A percentile compares a stretch with the other conserved stretches of the same genome.
Evolutionary conservation across 345 rosid species (phyloP).

Genomic region (Salix koriyanagi): DNA sequence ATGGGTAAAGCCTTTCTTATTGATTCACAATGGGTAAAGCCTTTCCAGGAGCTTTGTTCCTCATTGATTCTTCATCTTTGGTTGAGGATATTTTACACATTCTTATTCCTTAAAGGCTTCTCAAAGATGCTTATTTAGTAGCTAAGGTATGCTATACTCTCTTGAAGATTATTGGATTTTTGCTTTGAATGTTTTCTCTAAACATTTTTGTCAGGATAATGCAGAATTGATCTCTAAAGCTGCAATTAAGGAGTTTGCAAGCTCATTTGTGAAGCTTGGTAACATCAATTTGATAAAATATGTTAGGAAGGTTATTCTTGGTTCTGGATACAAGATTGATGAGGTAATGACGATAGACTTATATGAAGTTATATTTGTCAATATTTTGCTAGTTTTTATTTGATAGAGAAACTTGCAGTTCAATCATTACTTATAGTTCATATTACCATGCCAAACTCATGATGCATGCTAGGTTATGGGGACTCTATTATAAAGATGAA

Average conservation of each 20-base stretch:
- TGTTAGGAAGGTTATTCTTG: constrained; percentile 70
- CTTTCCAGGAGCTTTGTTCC: too few species aligned
- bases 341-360: too few species aligned
- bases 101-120: too few species aligned
- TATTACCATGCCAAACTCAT: background rate
- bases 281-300: constrained; percentile 72
- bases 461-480: background rate
- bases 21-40: too few species aligned
- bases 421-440: background rate
- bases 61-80: too few species aligned
- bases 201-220: constrained; percentile 56
- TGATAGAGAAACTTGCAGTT: background rate
- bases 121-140: too few species aligned
- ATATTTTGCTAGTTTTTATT: background rate
- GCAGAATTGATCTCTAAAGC: constrained; percentile 54
- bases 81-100: too few species aligned
- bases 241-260: constrained; percentile 61
- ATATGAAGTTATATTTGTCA: too few species aligned
- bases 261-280: constrained; percentile 53
- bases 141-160: too few species aligned
- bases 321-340: constrained; percentile 46
- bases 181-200: background rate
- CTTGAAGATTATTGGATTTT: background rate
- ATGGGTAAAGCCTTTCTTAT: too few species aligned
- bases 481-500: background rate